Conservation (phyloP, 2,329 filamentous ascomycete species). For the Cladophialophora yegresii region DNA sequence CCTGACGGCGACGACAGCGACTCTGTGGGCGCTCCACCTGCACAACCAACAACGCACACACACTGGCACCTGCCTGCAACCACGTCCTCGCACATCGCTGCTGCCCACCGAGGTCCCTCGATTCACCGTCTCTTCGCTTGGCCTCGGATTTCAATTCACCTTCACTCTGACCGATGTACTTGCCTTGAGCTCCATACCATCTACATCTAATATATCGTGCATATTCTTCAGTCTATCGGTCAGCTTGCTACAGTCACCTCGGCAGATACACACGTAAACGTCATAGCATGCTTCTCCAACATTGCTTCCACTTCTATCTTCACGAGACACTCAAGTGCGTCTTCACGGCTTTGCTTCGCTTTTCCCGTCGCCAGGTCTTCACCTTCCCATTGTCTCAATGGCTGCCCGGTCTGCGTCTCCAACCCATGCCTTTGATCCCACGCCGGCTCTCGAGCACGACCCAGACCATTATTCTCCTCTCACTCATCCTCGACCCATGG, state of each 20-base stretch:
- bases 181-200: neutral
- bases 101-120: neutral
- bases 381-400: conserved; percentile 20
- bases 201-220: conserved; percentile 16
- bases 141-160: neutral
- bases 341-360: neutral
- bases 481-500: conserved; percentile 16
- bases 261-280: conserved; percentile 4
- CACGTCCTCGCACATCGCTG: neutral
- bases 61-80: neutral
- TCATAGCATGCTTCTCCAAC: conserved; percentile 12
- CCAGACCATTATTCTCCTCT: conserved; percentile 34
- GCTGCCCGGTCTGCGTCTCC: conserved; percentile 31
- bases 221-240: conserved; percentile 13
- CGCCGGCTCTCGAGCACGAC: conserved; percentile 34
- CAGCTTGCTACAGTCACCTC: conserved; percentile 4
- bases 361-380: neutral
- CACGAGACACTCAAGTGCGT: neutral
- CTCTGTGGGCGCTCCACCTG: neutral
- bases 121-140: neutral
- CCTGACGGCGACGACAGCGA: neutral
- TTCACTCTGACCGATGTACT: neutral
- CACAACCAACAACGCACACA: neutral
- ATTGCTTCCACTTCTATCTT: neutral
- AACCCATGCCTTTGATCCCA: conserved; percentile 34